Evolutionary conservation across 2,329 filamentous ascomycete genomes (phyloP), one percentile per base, ranked within the genome.

Genomic region (Trichoderma guizhouense): DNA sequence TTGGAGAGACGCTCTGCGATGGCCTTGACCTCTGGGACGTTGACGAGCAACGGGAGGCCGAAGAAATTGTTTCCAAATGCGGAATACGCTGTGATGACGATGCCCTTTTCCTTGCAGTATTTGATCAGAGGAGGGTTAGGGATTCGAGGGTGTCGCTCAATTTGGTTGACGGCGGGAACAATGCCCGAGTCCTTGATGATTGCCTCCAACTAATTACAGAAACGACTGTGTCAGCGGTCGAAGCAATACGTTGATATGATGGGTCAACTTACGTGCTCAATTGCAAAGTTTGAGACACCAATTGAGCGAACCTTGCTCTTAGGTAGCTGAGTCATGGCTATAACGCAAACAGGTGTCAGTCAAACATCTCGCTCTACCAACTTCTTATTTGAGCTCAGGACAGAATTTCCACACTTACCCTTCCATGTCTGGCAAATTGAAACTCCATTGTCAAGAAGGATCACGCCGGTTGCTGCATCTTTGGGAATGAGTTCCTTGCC

Each of bases 251-350:
- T 8, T 26, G 21, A 53, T n/a, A 65, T 24, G 11, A 12, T 21
- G 2, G 9, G 12, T 39, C 9, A 21, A 58, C 57, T 69, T 63
- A 69, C 67, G 28, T 69, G 69, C 34, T 78, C 73, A 61, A 82
- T 79, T 26, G 85, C 87, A 78, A 92, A 93, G 85, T 93, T 93
- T 80, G 90, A 92, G 74, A 93, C 90, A 78, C 91, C 91, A 76
- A 93, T 88, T 81, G 90, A 89, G 79, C 86, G 86, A 74, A 87
- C 88, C 79, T 91, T 91, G 75, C 82, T 84, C 75, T 85, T 88
- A 71, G 86, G 86, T 12, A 91, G 86, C 81, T 88, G 82, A 73
- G 87, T 87, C 78, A 89, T 78, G 62, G 83, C 83, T 71, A 3
- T 53, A 3, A 3, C 2, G 8, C n/a, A 24, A 21, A 28, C 11